Evolutionary conservation across 169 alveolate species (phyloP), one percentile per base, ranked within the genome.

Genomic region (Pseudocohnilembus persalinus): DNA sequence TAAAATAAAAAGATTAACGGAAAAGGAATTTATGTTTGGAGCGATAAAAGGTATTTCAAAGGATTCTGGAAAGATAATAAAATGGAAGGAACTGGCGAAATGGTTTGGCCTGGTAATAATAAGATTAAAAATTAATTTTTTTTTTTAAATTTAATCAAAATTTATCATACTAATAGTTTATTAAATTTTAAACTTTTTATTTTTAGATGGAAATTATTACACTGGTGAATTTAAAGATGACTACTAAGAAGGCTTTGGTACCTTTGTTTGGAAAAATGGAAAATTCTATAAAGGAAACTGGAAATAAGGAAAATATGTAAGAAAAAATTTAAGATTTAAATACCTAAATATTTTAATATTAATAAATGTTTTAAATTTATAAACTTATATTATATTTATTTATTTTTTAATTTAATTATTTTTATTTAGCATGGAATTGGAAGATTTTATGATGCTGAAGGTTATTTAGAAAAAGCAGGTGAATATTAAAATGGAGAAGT

Each of bases 51-150:
- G 76, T 30, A 49, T 32, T 92, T 88, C 83, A 75, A 77, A n/a
- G 96, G 96, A 32, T 81, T 85, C 26, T 92, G 93, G 93, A 87
- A 73, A 29, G 87, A 88, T 65, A 90, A 90, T 84, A 75, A 73
- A 34, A 92, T 92, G 96, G 85, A 88, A 68, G 96, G 96, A 32
- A 88, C 76, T 76, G 96, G 96, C 24, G 73, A 33, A 29, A 82
- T 92, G 28, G 77, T 27, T 63, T 92, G 94, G 94, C 78, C 82
- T 28, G 90, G 87, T 87, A 93, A 88, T 11, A 49, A 11, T 11
- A 49, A 49, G 20, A 49, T 49, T 11, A 49, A 4, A 49, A 49
- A 11, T 49, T 20, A 49, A n/a, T n/a, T n/a, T n/a, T n/a, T n/a
- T n/a, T n/a, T n/a, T n/a, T n/a, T n/a, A n/a, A n/a, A n/a, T n/a